Evolutionary conservation across 192 early-diverging fungal species (phyloP), one percentile per base, ranked within the genome.

Genomic region (Coemansia sp.): DNA sequence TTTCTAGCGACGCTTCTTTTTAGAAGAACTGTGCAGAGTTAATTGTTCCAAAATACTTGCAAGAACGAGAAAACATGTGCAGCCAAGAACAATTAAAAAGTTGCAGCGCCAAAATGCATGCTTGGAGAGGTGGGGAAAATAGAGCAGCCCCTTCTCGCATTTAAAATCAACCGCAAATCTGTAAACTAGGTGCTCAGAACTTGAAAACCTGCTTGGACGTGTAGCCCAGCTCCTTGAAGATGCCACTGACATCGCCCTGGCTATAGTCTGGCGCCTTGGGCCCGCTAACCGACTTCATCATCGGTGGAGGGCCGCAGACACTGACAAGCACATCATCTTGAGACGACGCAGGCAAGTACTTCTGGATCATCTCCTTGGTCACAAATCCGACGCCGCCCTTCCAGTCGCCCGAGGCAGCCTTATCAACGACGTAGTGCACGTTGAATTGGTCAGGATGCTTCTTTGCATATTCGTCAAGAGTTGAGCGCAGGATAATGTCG

Each of bases 181-280:
- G 25, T 1, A 39, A n/a, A 53, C 22, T 51, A 30, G 32, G 24
- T 24, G 30, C 10, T 72, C 63, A 94, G 65, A 92, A 93, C 81
- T 94, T 94, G 76, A 90, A 91, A n/a, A 95, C 92, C 64, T 93
- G 84, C 19, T 85, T 63, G 6, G 85, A 77, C 31, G 81, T 83
- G 75, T 89, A 89, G 10, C 92, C 91, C 55, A 92, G 76, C 74
- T 89, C 84, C 85, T 91, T 89, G 39, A 98, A 83, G n/a, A 93
- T 78, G 54, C 96, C 96, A 23, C 75, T 78, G 50, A 98, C 70
- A 22, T 88, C 85, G 32, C 96, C 96, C 78, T 96, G 96, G 23
- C 85, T 87, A 60, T 78, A 90, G 74, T 94, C 90, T 29, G 84
- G 84, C 6, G 86, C 88, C 87, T 98, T 98, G 56, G 78, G 54